Conservation (phyloP, 2,329 filamentous ascomycete species). For the Phoma sp. region DNA sequence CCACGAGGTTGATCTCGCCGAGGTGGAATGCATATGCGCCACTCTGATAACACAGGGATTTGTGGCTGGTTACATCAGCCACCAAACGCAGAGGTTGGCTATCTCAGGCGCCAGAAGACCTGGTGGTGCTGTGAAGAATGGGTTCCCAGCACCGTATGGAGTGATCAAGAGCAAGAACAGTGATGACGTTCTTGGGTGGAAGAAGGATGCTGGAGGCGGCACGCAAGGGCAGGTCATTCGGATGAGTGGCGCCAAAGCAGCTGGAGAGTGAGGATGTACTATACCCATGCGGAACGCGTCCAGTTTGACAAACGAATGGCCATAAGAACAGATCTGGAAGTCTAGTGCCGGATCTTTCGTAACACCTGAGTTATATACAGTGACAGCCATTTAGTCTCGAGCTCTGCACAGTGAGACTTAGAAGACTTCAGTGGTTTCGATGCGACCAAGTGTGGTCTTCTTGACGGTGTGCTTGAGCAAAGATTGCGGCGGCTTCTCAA, state of each 20-base stretch:
- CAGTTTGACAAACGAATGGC: neutral
- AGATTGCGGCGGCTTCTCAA: too few species aligned
- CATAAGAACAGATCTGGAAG: neutral
- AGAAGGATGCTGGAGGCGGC: conserved; percentile 51
- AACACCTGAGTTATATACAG: neutral
- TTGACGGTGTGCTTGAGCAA: too few species aligned
- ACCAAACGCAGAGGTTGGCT: conserved; percentile 77
- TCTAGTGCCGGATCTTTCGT: too few species aligned
- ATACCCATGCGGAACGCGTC: conserved; percentile 11
- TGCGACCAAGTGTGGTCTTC: too few species aligned
- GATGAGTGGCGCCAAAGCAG: conserved; percentile 61
- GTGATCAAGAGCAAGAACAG: conserved; percentile 68
- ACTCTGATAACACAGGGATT: conserved; percentile 81
- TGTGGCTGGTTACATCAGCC: conserved; percentile 83
- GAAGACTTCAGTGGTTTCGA: too few species aligned
- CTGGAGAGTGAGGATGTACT: conserved; percentile 32
- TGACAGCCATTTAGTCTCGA: neutral
- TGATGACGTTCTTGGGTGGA: conserved; percentile 77
- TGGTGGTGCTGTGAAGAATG: conserved; percentile 65
- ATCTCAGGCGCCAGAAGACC: conserved; percentile 73
- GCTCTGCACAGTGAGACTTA: too few species aligned
- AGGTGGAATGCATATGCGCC: conserved; percentile 79
- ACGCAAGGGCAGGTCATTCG: conserved; percentile 62
- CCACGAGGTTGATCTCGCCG: conserved; percentile 60
- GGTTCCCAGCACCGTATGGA: conserved; percentile 77